A percentile compares a stretch with the other conserved stretches of the same genome.
Evolutionary conservation across 352 stramenopile genomes (phyloP).

Genomic region (Globisporangium camurandrum): DNA sequence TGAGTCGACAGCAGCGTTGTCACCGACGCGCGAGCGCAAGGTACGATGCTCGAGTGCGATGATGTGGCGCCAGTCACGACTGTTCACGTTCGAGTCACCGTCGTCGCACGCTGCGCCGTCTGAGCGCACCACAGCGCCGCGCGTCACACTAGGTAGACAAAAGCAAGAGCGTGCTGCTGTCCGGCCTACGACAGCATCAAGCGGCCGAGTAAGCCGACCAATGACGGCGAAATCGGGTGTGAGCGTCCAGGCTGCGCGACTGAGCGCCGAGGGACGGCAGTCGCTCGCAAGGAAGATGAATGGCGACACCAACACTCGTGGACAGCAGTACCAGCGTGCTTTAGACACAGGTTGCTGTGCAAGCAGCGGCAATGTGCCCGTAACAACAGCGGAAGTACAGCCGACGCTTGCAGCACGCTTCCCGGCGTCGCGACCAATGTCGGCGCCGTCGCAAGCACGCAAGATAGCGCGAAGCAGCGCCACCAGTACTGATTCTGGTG

Average conservation of each 20-base stretch:
- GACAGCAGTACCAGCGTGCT: not conserved
- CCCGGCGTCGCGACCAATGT: conserved; percentile 11
- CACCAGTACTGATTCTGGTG: not conserved
- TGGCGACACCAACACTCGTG: not conserved
- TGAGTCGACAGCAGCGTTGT: not conserved
- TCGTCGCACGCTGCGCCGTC: not conserved
- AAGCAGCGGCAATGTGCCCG: not conserved
- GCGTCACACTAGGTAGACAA: not conserved
- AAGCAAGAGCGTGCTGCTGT: not conserved
- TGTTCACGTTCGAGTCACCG: conserved; percentile 29
- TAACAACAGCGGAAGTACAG: not conserved
- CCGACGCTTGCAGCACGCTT: conserved; percentile 7
- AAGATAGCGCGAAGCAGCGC: not conserved
- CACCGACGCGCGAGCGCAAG: not conserved
- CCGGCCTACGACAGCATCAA: not conserved
- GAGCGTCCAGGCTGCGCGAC: not conserved
- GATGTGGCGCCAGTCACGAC: conserved; percentile 34
- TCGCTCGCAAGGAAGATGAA: conserved; percentile 7
- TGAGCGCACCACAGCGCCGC: not conserved
- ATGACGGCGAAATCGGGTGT: conserved; percentile 2
- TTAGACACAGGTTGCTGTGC: too few species aligned
- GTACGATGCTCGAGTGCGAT: conserved; percentile 37
- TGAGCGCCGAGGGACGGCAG: conserved; percentile 1
- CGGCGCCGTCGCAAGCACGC: conserved; percentile 6
- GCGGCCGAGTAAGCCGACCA: not conserved